Evolutionary conservation across 2,329 filamentous ascomycete genomes (phyloP).

Genomic region (Aspergillus piperis): DNA sequence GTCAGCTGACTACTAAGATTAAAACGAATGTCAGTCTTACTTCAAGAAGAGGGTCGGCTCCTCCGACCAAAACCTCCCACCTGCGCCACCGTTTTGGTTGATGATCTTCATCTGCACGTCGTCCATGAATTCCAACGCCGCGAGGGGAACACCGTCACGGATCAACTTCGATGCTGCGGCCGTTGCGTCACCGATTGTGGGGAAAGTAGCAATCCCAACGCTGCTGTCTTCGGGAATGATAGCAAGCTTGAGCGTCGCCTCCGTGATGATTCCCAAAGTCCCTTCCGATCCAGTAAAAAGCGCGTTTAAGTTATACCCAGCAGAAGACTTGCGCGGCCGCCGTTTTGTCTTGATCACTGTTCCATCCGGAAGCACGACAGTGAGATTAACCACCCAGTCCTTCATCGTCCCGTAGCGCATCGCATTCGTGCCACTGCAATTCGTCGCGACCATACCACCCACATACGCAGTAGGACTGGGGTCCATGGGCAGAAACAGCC

Average conservation of each 20-base stretch:
- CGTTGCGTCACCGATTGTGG: constrained; percentile 59
- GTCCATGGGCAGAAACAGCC: constrained; percentile 8
- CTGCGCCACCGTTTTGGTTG: constrained; percentile 62
- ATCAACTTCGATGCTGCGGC: constrained; percentile 64
- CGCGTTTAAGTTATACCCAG: constrained; percentile 67
- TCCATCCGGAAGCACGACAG: constrained; percentile 69
- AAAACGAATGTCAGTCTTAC: constrained; percentile 24
- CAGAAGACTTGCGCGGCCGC: constrained; percentile 58
- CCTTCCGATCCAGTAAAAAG: constrained; percentile 69
- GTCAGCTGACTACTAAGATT: background rate
- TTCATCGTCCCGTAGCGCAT: constrained; percentile 72
- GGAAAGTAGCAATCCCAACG: constrained; percentile 63
- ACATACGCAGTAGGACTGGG: constrained; percentile 5
- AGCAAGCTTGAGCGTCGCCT: constrained; percentile 67
- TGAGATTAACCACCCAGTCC: constrained; percentile 71
- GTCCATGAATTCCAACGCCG: constrained; percentile 61
- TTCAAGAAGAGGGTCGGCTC: constrained; percentile 42
- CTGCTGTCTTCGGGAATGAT: constrained; percentile 61
- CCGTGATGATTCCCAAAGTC: constrained; percentile 67
- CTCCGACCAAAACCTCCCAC: constrained; percentile 41
- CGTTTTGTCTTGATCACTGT: constrained; percentile 65
- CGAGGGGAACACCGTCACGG: constrained; percentile 61
- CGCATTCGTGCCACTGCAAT: constrained; percentile 53
- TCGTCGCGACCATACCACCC: background rate
- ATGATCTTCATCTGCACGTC: constrained; percentile 64